phyloP scores from a whole-genome alignment of 2,329 filamentous ascomycete species.

The Venturiaceae sp. region DNA sequence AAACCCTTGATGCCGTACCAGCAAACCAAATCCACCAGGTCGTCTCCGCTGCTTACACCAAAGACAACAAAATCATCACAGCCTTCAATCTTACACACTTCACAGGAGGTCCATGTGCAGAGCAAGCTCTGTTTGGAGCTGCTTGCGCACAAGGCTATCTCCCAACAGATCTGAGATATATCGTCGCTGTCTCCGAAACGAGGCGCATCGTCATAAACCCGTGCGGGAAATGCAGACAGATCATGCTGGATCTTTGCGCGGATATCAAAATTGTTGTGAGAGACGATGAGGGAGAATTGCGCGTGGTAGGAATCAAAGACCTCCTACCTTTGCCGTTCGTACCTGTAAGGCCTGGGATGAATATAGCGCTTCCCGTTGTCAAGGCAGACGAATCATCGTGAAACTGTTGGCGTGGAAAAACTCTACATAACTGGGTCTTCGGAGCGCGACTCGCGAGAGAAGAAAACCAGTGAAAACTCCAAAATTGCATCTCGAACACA shows the following conservation, averaged over 20 bases:
- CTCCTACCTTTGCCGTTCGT: not conserved
- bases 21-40: not conserved
- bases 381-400: not conserved
- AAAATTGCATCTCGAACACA: no score
- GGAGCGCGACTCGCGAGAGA: no score
- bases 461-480: no score
- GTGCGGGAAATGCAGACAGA: not conserved
- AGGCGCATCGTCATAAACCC: not conserved
- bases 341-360: not conserved
- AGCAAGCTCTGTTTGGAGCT: not conserved
- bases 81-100: not conserved
- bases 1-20: not conserved
- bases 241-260: not conserved
- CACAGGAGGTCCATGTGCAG: not conserved
- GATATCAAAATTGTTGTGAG: not conserved
- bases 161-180: not conserved
- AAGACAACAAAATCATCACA: not conserved
- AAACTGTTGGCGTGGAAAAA: not conserved
- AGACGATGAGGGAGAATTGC: not conserved
- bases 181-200: not conserved
- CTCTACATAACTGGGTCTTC: not conserved
- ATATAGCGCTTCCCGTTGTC: not conserved
- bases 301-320: not conserved
- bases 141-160: not conserved
- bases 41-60: not conserved